Evolutionary conservation across 2,329 filamentous ascomycete species (phyloP).

Genomic region (Trichoderma oligosporum): DNA sequence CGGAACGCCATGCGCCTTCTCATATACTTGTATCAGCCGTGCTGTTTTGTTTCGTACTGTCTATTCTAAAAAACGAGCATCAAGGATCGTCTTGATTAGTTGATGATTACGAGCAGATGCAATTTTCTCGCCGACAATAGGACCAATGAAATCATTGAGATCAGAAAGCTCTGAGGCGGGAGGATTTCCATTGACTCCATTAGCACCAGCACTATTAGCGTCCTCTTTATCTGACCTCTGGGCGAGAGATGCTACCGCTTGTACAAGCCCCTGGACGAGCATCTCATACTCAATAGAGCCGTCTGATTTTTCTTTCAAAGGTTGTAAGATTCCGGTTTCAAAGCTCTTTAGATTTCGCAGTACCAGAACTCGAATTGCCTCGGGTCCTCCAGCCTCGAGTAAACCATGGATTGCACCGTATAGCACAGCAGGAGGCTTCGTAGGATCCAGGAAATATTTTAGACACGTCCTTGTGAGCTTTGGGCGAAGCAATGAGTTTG

Average conservation of each 20-base stretch:
- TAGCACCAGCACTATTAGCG: conserved; percentile 35
- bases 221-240: conserved; percentile 29
- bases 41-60: background rate
- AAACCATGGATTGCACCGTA: conserved; percentile 86
- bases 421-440: conserved; percentile 76
- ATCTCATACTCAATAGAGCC: conserved; percentile 50
- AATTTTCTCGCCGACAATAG: conserved; percentile 50
- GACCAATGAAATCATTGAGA: conserved; percentile 53
- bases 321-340: conserved; percentile 51
- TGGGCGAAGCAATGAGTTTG: conserved; percentile 77
- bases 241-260: conserved; percentile 47
- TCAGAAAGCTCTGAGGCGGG: conserved; percentile 41
- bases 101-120: conserved; percentile 43
- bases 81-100: conserved; percentile 50
- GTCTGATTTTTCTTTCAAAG: conserved; percentile 50
- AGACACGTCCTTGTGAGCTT: conserved; percentile 90
- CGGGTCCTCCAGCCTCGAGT: conserved; percentile 66
- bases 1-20: conserved; percentile 29
- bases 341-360: conserved; percentile 54
- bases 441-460: conserved; percentile 85
- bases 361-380: conserved; percentile 54
- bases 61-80: conserved; percentile 52
- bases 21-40: background rate
- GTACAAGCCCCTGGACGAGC: conserved; percentile 54
- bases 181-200: conserved; percentile 39